These are phyloP conservation scores for Wallacemonas sp. DNA, from an alignment of 208 protist genomes.

Conservation along the genomic window DNA sequence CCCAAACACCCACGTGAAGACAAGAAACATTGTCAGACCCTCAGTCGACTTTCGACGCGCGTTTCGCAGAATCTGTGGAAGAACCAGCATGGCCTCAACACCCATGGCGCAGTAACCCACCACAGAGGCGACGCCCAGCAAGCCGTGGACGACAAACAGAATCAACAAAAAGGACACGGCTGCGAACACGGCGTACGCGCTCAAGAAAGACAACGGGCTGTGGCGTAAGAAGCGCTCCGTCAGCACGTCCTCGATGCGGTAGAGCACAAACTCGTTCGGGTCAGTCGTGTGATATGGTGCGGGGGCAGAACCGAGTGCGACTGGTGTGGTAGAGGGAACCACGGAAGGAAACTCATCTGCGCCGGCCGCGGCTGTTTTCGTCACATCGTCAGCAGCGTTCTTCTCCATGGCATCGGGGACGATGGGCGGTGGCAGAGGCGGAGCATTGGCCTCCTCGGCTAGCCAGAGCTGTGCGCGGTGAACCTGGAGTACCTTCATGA, in stretches of 20 bases:
- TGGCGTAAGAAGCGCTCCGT: conserved; percentile 28
- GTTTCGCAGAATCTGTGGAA: conserved; percentile 83
- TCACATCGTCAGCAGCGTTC: neutral
- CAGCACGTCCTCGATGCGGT: conserved; percentile 29
- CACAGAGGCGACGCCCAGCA: conserved; percentile 22
- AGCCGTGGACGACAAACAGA: conserved; percentile 33
- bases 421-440: neutral
- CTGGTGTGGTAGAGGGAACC: neutral
- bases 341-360: neutral
- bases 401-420: neutral
- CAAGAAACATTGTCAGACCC: conserved; percentile 59
- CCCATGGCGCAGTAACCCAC: conserved; percentile 70
- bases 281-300: neutral
- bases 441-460: neutral
- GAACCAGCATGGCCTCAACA: conserved; percentile 63
- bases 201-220: conserved; percentile 31
- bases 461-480: conserved; percentile 21
- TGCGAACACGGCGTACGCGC: conserved; percentile 18
- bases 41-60: conserved; percentile 55
- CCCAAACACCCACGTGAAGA: conserved; percentile 68
- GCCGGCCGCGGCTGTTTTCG: neutral
- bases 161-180: conserved; percentile 19
- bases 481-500: conserved; percentile 50
- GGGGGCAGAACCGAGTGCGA: neutral
- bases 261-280: conserved; percentile 22